phyloP scores from a whole-genome alignment of 805 yeast species.

The Starmerella floris region DNA sequence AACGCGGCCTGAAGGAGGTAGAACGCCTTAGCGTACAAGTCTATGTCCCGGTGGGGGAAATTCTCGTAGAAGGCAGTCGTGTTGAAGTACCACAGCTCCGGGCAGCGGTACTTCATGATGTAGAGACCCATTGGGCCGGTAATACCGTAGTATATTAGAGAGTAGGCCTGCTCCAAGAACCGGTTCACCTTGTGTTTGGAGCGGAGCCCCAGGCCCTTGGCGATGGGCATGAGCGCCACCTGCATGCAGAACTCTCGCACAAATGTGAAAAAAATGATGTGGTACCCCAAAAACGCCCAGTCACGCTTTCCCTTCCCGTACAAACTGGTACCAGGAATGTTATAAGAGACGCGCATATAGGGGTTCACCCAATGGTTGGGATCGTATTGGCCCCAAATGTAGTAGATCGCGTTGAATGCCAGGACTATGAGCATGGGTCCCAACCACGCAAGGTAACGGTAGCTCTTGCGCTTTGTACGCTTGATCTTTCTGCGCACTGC shows the following conservation, averaged over 20 bases:
- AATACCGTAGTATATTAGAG: conserved; percentile 63
- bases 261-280: conserved; percentile 80
- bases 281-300: conserved; percentile 60
- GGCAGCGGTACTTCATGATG: conserved; percentile 56
- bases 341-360: conserved; percentile 17
- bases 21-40: conserved; percentile 57
- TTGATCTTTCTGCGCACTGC: neutral
- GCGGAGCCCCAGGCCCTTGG: conserved; percentile 39
- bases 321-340: conserved; percentile 32
- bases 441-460: conserved; percentile 15
- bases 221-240: conserved; percentile 58
- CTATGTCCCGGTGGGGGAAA: conserved; percentile 74
- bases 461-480: neutral
- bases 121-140: conserved; percentile 79
- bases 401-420: conserved; percentile 12
- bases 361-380: conserved; percentile 18
- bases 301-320: conserved; percentile 86
- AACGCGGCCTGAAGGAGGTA: conserved; percentile 89
- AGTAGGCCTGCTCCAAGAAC: conserved; percentile 87
- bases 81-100: conserved; percentile 78
- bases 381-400: conserved; percentile 10
- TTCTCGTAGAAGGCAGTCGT: conserved; percentile 65
- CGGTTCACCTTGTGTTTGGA: conserved; percentile 50
- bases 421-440: conserved; percentile 17
- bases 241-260: conserved; percentile 87